Evolutionary conservation across 768 basidiomycete genomes (phyloP).

Genomic region (Calvatia gigantea): DNA sequence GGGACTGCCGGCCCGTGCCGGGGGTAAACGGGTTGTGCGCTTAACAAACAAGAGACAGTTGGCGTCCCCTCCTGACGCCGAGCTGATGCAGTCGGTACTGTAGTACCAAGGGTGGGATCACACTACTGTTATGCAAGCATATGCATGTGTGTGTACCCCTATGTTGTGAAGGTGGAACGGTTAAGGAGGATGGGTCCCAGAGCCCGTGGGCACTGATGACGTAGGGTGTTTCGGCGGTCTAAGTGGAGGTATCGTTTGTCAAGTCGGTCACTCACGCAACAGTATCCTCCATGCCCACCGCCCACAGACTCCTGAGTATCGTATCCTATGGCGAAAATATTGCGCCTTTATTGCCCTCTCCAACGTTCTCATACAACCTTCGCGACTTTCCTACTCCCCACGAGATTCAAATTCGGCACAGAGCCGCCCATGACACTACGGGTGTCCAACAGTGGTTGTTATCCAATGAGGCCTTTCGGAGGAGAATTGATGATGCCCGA

Average conservation of each 20-base stretch:
- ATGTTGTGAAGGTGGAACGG: no score
- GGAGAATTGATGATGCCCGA: neutral
- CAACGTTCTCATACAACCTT: slow-evolving; percentile 2
- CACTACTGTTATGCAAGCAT: no score
- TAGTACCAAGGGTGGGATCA: neutral
- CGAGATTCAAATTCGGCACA: neutral
- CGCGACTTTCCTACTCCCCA: slow-evolving; percentile 7
- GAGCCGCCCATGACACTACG: neutral
- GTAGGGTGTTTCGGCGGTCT: no score
- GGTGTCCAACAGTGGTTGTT: slow-evolving; percentile 5
- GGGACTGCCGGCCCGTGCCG: no score
- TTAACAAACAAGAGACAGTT: no score
- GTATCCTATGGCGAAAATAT: neutral
- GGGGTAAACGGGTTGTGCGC: no score
- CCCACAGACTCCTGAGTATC: neutral
- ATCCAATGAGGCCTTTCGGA: neutral
- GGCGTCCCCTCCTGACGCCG: no score
- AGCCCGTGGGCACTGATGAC: no score
- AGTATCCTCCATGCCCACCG: neutral
- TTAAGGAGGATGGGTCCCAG: no score
- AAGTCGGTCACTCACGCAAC: neutral
- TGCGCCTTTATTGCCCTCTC: neutral
- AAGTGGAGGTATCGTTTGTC: neutral
- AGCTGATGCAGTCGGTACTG: no score
- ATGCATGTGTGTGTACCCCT: no score